Conservation (phyloP, 2,329 filamentous ascomycete species). For the Berkeleyomyces rouxiae region DNA sequence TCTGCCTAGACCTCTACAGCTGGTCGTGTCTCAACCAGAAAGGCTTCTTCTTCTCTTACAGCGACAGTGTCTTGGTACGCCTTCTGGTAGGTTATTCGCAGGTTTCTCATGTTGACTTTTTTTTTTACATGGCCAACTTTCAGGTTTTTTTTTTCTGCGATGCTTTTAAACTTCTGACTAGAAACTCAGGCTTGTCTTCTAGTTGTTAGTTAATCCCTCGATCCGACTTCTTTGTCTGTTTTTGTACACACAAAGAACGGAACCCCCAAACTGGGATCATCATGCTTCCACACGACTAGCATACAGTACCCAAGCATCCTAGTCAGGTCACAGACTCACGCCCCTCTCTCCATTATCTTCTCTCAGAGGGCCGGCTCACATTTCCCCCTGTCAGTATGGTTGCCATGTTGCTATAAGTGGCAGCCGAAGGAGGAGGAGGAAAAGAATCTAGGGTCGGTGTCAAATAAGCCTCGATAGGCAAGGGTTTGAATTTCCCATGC, state of each 20-base stretch:
- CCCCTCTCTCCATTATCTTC: not conserved
- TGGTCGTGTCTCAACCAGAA: not conserved
- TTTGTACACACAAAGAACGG: not conserved
- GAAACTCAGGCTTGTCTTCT: not conserved
- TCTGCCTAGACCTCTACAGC: not conserved
- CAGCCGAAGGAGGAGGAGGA: not conserved
- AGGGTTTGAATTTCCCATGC: not conserved
- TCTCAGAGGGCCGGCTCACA: not conserved
- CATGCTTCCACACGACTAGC: not conserved
- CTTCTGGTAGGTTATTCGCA: not conserved
- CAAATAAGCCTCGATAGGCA: not conserved
- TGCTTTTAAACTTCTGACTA: not conserved
- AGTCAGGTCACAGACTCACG: not conserved
- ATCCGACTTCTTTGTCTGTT: not conserved
- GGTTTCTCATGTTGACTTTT: not conserved
- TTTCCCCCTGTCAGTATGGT: not conserved
- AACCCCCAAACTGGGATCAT: not conserved
- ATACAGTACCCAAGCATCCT: not conserved
- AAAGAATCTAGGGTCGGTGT: not conserved
- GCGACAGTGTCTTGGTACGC: not conserved
- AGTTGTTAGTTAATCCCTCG: not conserved
- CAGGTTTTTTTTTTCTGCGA: not conserved
- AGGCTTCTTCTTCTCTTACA: not conserved
- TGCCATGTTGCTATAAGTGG: slow-evolving; percentile 3
- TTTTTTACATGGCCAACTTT: not conserved